phyloP scores from a whole-genome alignment of 371 early-diverging fungal genomes.

The Sanchytrium tribonematis region DNA sequence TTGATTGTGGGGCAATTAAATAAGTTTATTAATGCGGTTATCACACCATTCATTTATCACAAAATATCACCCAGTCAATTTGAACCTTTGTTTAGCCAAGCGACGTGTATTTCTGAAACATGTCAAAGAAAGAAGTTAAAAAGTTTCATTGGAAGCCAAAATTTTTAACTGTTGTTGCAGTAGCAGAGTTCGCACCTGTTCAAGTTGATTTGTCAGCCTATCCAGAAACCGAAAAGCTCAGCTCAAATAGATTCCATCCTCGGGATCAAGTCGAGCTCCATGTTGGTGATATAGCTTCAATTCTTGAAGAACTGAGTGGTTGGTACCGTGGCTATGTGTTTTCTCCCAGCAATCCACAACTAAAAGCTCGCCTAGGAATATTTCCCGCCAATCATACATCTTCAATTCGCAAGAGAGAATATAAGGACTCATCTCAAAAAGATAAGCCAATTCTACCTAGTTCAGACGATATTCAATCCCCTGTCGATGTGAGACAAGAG shows the following conservation, averaged over 20 bases:
- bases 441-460: not conserved
- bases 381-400: conserved; percentile 30
- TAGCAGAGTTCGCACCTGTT: not conserved
- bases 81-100: too few species aligned
- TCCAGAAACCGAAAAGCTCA: not conserved
- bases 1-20: too few species aligned
- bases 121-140: too few species aligned
- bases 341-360: conserved; percentile 6
- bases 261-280: not conserved
- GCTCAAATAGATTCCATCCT: not conserved
- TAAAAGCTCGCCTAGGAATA: conserved; percentile 21
- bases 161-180: not conserved
- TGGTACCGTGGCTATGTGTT: conserved; percentile 39
- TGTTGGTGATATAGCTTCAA: not conserved
- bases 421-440: not conserved
- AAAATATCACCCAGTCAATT: too few species aligned
- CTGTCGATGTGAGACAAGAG: not conserved
- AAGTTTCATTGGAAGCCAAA: not conserved
- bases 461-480: not conserved
- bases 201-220: not conserved
- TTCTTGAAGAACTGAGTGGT: conserved; percentile 6
- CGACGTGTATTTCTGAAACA: too few species aligned
- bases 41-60: too few species aligned
- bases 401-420: conserved; percentile 2
- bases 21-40: too few species aligned